Evolutionary conservation across 495 filamentous ascomycete genomes (phyloP).

Genomic region (Paragyromitra xinjiangensis): DNA sequence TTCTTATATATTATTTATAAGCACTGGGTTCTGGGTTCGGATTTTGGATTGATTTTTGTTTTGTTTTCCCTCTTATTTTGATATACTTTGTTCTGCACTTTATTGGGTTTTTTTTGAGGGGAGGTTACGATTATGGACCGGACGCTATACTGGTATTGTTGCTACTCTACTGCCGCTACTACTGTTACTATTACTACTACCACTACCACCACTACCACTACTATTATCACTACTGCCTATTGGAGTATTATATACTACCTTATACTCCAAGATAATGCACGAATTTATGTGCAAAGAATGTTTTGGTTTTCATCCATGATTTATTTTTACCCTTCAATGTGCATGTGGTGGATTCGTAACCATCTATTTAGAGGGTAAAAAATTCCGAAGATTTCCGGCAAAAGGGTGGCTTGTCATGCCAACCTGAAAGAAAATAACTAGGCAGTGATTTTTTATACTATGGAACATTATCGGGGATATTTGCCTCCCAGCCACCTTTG

Average conservation of each 20-base stretch:
- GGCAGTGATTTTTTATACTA: no score
- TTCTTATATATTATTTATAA: constrained; percentile 43
- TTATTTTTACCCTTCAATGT: not conserved
- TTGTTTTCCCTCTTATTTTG: not conserved
- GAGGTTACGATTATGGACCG: constrained; percentile 10
- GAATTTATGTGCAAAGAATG: not conserved
- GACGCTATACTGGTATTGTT: constrained; percentile 20
- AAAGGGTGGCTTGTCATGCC: no score
- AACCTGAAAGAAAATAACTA: no score
- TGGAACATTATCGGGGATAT: no score
- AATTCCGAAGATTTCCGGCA: no score
- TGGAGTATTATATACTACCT: not conserved
- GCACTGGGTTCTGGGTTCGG: constrained; percentile 29
- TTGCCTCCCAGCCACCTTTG: no score
- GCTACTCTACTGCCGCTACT: not conserved
- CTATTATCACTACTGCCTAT: not conserved
- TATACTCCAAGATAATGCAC: not conserved
- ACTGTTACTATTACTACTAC: no score
- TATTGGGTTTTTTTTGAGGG: not conserved
- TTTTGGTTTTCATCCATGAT: not conserved
- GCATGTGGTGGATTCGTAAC: no score
- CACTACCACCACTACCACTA: no score
- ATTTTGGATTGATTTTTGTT: constrained; percentile 24
- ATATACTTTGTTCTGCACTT: constrained; percentile 15
- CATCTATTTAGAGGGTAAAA: no score